A percentile compares a stretch with the other conserved stretches of the same genome.
Evolutionary conservation across 305 asterid species (phyloP).

Genomic region (Fraxinus sp.): DNA sequence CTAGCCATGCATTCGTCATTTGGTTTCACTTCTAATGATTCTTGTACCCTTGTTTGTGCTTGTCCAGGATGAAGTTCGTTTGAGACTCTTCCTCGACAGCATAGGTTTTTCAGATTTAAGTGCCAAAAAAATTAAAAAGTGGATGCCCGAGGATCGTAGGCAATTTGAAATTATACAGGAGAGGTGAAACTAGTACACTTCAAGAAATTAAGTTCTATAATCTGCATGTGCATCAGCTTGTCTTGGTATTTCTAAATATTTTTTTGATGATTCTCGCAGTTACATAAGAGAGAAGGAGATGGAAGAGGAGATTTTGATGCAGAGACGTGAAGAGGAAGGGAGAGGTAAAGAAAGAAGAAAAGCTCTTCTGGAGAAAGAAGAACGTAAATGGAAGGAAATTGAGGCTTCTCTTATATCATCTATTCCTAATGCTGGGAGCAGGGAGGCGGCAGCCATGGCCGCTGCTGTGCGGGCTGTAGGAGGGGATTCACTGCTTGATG

Average conservation of each 20-base stretch:
- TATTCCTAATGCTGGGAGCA: constrained; percentile 97
- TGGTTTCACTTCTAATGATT: constrained; percentile 23
- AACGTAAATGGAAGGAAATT: constrained; percentile 98
- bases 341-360: constrained; percentile 98
- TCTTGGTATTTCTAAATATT: constrained; percentile 25
- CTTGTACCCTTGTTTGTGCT: constrained; percentile 15
- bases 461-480: constrained; percentile 99
- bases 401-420: constrained; percentile 95
- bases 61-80: constrained; percentile 93
- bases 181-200: constrained; percentile 50
- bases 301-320: constrained; percentile 98
- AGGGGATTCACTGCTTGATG: constrained; percentile 96
- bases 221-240: constrained; percentile 17
- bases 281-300: constrained; percentile 98
- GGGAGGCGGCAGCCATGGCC: constrained; percentile 99
- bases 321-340: constrained; percentile 99
- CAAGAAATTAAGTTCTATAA: background rate
- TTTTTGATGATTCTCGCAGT: constrained; percentile 44
- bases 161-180: constrained; percentile 97
- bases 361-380: constrained; percentile 97
- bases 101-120: constrained; percentile 96
- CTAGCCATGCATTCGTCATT: constrained; percentile 13
- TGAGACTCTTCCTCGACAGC: constrained; percentile 95
- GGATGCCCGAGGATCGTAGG: constrained; percentile 99
- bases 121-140: constrained; percentile 93